These are phyloP conservation scores for Flaveria robusta DNA, from an alignment of 129 eudicot species.

Conservation along the genomic window DNA sequence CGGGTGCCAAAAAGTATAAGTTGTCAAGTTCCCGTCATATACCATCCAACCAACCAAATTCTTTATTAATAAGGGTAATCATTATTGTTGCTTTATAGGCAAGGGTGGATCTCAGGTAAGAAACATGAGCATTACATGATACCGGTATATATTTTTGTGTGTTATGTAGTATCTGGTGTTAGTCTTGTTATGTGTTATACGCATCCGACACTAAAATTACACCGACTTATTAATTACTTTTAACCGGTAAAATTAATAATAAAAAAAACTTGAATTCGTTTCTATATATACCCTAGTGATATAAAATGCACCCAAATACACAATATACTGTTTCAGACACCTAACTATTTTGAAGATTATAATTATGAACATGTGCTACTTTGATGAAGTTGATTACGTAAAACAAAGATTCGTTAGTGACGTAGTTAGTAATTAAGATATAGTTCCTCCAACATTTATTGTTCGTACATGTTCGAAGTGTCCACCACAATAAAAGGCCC, in stretches of 20 bases:
- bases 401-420: slow-evolving; percentile 34
- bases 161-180: background rate
- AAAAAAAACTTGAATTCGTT: background rate
- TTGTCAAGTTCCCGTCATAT: background rate
- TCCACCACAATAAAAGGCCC: slow-evolving; percentile 23
- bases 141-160: too few species aligned
- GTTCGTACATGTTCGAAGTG: background rate
- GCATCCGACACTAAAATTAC: background rate
- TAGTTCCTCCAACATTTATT: slow-evolving; percentile 22
- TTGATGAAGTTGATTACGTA: slow-evolving; percentile 16
- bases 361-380: background rate
- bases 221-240: too few species aligned
- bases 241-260: too few species aligned
- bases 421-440: slow-evolving; percentile 19
- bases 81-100: too few species aligned
- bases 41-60: background rate
- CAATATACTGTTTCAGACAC: background rate
- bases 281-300: background rate
- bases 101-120: background rate
- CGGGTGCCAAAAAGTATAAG: background rate
- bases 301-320: background rate
- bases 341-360: background rate
- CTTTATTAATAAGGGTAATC: background rate
- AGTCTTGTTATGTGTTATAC: too few species aligned
- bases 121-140: too few species aligned